phyloP scores from a whole-genome alignment of 2,329 filamentous ascomycete genomes.

The Colletotrichum lindemuthianum region DNA sequence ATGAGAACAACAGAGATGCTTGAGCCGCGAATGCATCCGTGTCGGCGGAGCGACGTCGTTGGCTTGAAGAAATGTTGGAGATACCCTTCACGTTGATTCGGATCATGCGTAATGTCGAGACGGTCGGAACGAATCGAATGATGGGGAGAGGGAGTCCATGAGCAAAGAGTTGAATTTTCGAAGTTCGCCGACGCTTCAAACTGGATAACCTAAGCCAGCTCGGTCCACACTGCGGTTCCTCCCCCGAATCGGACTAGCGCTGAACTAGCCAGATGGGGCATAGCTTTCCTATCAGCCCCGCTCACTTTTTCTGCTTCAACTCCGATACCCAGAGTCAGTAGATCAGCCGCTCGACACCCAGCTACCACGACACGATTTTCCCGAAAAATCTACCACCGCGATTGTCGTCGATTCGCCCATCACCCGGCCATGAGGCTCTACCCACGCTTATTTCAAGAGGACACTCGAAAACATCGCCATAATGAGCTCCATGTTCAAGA shows the following conservation, averaged over 20 bases:
- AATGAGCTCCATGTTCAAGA: conserved; percentile 77
- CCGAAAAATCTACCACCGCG: background rate
- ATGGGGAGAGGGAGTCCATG: conserved; percentile 26
- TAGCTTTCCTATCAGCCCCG: conserved; percentile 44
- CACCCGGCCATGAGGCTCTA: conserved; percentile 12
- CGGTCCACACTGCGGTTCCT: conserved; percentile 37
- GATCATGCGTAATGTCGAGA: conserved; percentile 27
- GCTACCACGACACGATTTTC: conserved; percentile 11
- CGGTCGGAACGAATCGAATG: conserved; percentile 20
- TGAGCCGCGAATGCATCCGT: conserved; percentile 28
- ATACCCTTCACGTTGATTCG: conserved; percentile 18
- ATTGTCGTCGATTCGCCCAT: background rate
- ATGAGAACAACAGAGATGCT: conserved; percentile 69
- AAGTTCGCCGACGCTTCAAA: conserved; percentile 42
- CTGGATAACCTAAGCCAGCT: conserved; percentile 48
- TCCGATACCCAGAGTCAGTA: background rate
- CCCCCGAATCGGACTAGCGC: conserved; percentile 49
- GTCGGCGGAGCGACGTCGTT: conserved; percentile 19
- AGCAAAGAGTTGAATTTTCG: conserved; percentile 47
- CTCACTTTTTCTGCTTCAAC: conserved; percentile 26
- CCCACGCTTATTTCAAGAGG: conserved; percentile 6
- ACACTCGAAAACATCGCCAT: conserved; percentile 41
- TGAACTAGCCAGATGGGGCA: conserved; percentile 44
- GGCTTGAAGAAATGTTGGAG: conserved; percentile 9
- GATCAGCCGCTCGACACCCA: conserved; percentile 16